Conservation (phyloP, 2,329 filamentous ascomycete genomes). For the Arachnomyces sp. region DNA sequence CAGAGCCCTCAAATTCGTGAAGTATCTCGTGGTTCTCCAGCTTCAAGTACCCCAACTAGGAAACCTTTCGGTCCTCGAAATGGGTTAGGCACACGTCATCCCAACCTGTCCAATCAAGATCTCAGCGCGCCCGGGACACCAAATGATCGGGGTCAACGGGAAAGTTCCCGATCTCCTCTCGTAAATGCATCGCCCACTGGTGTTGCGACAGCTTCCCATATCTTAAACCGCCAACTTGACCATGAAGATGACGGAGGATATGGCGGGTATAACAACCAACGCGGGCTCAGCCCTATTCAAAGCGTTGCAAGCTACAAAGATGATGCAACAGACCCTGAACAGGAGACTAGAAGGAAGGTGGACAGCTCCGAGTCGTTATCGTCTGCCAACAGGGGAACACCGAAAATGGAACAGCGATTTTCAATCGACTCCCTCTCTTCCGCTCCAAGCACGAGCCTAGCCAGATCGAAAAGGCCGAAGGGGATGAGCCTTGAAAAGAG, state of each 20-base stretch:
- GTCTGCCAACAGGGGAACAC: conserved; percentile 15
- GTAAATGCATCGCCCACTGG: conserved; percentile 27
- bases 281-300: conserved; percentile 79
- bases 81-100: conserved; percentile 60
- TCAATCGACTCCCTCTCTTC: conserved; percentile 56
- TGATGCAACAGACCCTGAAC: conserved; percentile 55
- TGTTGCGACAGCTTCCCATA: conserved; percentile 31
- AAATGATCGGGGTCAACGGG: conserved; percentile 37
- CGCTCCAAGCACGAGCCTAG: conserved; percentile 51
- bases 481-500: conserved; percentile 46
- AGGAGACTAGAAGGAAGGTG: conserved; percentile 48
- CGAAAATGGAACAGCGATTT: conserved; percentile 25
- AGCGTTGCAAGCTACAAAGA: conserved; percentile 84
- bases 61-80: conserved; percentile 41
- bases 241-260: conserved; percentile 45
- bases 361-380: conserved; percentile 51
- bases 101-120: conserved; percentile 47
- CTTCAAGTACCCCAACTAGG: conserved; percentile 55
- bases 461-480: conserved; percentile 47
- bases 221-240: conserved; percentile 35
- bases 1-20: conserved; percentile 56
- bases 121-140: conserved; percentile 39
- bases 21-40: conserved; percentile 57
- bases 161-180: conserved; percentile 26
- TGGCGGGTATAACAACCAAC: conserved; percentile 56